Conservation (phyloP, 1,139 yeast species). For the Debaryomycetaceae sp. region DNA sequence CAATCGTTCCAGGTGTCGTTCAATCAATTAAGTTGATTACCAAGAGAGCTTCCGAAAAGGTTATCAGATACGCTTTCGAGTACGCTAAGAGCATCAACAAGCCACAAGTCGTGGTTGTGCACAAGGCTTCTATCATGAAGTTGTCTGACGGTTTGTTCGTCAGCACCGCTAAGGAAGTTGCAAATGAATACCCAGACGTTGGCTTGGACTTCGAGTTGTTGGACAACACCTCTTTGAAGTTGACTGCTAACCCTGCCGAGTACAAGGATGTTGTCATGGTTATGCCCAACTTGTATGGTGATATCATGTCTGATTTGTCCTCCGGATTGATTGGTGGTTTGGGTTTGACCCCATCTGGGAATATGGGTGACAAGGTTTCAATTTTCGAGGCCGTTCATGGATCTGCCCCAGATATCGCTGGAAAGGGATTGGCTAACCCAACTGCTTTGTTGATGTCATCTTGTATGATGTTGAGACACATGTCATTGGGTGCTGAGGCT, state of each 20-base stretch:
- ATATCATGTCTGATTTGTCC: slow-evolving; percentile 93
- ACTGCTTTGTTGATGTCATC: slow-evolving; percentile 94
- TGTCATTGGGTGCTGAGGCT: slow-evolving; percentile 81
- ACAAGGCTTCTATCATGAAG: slow-evolving; percentile 98
- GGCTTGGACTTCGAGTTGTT: slow-evolving; percentile 80
- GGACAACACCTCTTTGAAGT: slow-evolving; percentile 90
- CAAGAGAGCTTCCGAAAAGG: slow-evolving; percentile 93
- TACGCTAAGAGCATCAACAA: slow-evolving; percentile 87
- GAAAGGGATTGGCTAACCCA: slow-evolving; percentile 98
- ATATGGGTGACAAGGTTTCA: slow-evolving; percentile 97
- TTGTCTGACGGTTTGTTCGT: slow-evolving; percentile 96
- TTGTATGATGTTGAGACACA: slow-evolving; percentile 98
- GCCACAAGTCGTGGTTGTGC: slow-evolving; percentile 90
- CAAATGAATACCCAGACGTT: slow-evolving; percentile 88
- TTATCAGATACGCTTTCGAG: slow-evolving; percentile 93
- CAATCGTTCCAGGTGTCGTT: slow-evolving; percentile 96
- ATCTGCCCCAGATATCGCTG: slow-evolving; percentile 98
- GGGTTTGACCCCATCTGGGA: slow-evolving; percentile 98
- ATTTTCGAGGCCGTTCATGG: slow-evolving; percentile 99
- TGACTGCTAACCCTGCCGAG: slow-evolving; percentile 84
- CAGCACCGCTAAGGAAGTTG: slow-evolving; percentile 84
- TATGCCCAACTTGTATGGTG: slow-evolving; percentile 99
- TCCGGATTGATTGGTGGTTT: slow-evolving; percentile 98
- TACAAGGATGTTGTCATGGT: slow-evolving; percentile 87
- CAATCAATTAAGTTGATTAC: slow-evolving; percentile 97